These are phyloP conservation scores for Citrus inodora DNA, from an alignment of 345 rosid species.

Conservation along the genomic window DNA sequence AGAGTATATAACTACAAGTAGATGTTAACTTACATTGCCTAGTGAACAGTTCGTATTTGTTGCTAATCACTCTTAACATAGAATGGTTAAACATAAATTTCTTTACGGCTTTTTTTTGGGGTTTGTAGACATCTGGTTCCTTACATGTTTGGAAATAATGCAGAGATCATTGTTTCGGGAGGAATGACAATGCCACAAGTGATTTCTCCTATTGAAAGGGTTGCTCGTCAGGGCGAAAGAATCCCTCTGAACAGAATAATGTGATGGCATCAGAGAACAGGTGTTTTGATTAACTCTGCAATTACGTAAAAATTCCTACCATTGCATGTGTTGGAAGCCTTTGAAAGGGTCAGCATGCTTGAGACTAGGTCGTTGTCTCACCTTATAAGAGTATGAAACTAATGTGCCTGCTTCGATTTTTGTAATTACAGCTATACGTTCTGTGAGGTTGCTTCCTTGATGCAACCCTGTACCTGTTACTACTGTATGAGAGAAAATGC, in stretches of 20 bases:
- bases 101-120: neutral
- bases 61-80: neutral
- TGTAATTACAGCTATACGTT: neutral
- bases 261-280: constrained; percentile 10
- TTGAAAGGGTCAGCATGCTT: neutral
- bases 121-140: neutral
- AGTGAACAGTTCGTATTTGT: neutral
- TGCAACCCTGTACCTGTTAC: neutral
- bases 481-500: neutral
- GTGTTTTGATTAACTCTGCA: neutral
- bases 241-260: constrained; percentile 45
- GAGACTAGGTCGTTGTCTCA: neutral
- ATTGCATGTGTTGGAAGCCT: neutral
- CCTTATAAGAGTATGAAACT: neutral
- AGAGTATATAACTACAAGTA: neutral
- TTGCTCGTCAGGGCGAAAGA: constrained; percentile 35
- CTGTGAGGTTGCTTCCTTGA: neutral
- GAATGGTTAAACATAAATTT: neutral
- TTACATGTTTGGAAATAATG: constrained; percentile 9
- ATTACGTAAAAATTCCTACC: neutral
- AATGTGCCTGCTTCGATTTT: neutral
- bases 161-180: constrained; percentile 70
- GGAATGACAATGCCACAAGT: constrained; percentile 75
- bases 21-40: neutral
- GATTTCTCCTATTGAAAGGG: constrained; percentile 47